Base-by-base conservation (phyloP, 2,329 filamentous ascomycete genomes). In the Aspergillus vadensis region DNA sequence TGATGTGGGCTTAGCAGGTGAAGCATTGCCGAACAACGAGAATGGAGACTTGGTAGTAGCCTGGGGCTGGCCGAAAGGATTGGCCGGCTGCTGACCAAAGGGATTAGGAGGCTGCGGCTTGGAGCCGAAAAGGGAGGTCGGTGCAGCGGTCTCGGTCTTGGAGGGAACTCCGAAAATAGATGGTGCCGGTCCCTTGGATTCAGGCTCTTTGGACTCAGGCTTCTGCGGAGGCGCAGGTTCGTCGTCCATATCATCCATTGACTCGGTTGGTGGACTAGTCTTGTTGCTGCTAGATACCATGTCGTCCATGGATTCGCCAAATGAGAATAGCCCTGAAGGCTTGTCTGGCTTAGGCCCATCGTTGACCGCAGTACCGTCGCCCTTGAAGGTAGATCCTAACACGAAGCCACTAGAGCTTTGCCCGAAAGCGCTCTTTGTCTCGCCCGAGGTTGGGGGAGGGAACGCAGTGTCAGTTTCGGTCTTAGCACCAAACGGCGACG, bases 311-410 rank as follows among this genome's bases (percentile, higher is more conserved):
- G 74, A 72, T 15, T 60, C 60, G 41, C 74, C 76, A 50, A 81
- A 73, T 4, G 77, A 75, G 43, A 81, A 77, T 6, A 76, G 58
- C 1, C 69, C 64, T 52, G 70, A 69, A 57, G 71, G 57, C 57
- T 76, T 74, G 2, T 76, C 72, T 19, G 77, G 68, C 50, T 78
- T 79, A n/a, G 73, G 70, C 3, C 65, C 68, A 67, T 80, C 79
- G 59, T 75, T 74, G 25, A 66, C 72, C 57, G 77, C 74, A 14
- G 72, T 74, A 8, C 71, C 74, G 59, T 81, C 80, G 3, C 69
- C 70, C 65, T 80, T 80, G 62, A 82, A 81, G 10, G 75, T 74
- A 23, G 80, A 79, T 2, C 76, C 77, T 21, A 82, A 65, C 7
- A 70, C 71, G 64, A 82, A 82, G n/a, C 69, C 69, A 60, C 68